Evolutionary conservation across 768 basidiomycete genomes (phyloP).

Genomic region (Hemileccinum impolitum): DNA sequence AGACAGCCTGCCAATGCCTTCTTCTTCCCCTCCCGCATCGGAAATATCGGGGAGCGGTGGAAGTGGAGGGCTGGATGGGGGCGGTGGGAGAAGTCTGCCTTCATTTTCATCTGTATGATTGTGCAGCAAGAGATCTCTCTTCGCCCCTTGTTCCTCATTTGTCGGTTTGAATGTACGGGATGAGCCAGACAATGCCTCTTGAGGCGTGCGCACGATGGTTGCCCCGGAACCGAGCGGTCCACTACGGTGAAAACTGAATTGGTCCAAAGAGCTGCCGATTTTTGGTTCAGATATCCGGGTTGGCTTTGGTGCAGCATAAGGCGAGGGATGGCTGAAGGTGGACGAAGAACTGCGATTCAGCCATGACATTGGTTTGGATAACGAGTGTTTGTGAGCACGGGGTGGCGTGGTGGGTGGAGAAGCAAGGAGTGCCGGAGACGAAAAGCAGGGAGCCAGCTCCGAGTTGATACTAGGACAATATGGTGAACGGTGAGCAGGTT

Average conservation of each 20-base stretch:
- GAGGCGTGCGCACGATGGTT: constrained; percentile 72
- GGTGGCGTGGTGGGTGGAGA: constrained; percentile 31
- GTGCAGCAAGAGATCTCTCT: constrained; percentile 7
- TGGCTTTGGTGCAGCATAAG: constrained; percentile 36
- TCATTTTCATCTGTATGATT: constrained; percentile 15
- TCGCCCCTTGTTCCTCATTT: constrained; percentile 10
- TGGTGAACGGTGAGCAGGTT: constrained; percentile 19
- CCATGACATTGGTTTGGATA: constrained; percentile 44
- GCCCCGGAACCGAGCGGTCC: constrained; percentile 69
- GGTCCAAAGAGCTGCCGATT: constrained; percentile 32
- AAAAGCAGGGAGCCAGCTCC: constrained; percentile 28
- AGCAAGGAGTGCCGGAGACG: constrained; percentile 16
- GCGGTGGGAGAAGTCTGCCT: constrained; percentile 25
- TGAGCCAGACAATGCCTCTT: constrained; percentile 59
- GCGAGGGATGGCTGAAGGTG: constrained; percentile 19
- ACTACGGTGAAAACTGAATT: constrained; percentile 32
- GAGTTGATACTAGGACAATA: constrained; percentile 10
- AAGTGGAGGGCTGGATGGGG: constrained; percentile 44
- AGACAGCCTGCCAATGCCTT: not conserved
- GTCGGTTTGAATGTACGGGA: constrained; percentile 2
- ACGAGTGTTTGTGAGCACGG: constrained; percentile 33
- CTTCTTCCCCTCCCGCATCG: not conserved
- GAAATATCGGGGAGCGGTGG: constrained; percentile 46
- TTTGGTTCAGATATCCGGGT: constrained; percentile 45
- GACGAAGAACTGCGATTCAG: constrained; percentile 37